Percentiles rank a stretch among this genome's conserved stretches.
Conservation (phyloP, 163 green algal species). For the Chlorella variabilis region DNA sequence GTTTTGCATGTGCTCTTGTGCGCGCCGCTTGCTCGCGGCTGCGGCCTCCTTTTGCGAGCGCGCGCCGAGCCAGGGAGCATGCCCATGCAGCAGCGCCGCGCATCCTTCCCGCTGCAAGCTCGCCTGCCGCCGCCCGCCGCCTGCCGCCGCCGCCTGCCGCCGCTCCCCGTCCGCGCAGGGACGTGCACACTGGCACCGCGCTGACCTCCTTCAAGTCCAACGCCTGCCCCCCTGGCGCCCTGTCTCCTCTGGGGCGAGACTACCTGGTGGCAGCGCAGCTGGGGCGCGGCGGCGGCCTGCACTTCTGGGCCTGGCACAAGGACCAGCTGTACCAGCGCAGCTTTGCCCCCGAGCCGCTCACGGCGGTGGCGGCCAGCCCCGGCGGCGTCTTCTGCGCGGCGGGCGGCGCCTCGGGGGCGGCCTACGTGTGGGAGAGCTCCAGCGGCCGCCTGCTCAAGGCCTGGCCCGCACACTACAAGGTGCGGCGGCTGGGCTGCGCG, state of each 20-base stretch:
- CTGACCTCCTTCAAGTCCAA: conserved; percentile 69
- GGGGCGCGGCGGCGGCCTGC: conserved; percentile 59
- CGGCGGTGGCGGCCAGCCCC: conserved; percentile 55
- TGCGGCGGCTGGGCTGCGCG: no score
- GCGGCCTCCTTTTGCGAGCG: no score
- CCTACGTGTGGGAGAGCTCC: conserved; percentile 81
- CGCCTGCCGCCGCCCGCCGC: not conserved
- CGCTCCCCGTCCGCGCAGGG: conserved; percentile 45
- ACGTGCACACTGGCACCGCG: conserved; percentile 64
- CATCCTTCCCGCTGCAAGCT: no score
- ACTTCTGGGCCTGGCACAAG: conserved; percentile 85
- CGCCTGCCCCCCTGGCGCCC: conserved; percentile 37
- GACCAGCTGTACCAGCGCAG: conserved; percentile 74
- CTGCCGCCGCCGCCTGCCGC: not conserved
- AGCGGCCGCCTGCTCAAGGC: conserved; percentile 74
- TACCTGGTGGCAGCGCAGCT: conserved; percentile 66
- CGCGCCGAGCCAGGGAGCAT: no score
- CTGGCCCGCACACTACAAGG: conserved; percentile 91
- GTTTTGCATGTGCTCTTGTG: no score
- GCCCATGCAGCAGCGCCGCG: no score
- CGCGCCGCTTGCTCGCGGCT: no score
- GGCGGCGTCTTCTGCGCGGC: conserved; percentile 67
- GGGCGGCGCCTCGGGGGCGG: conserved; percentile 64
- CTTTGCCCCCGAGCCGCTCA: conserved; percentile 71
- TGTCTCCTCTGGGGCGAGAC: conserved; percentile 62